A percentile compares a stretch with the other conserved stretches of the same genome.
Conservation (phyloP, 768 basidiomycete genomes). For the Dentipellis fragilis region DNA sequence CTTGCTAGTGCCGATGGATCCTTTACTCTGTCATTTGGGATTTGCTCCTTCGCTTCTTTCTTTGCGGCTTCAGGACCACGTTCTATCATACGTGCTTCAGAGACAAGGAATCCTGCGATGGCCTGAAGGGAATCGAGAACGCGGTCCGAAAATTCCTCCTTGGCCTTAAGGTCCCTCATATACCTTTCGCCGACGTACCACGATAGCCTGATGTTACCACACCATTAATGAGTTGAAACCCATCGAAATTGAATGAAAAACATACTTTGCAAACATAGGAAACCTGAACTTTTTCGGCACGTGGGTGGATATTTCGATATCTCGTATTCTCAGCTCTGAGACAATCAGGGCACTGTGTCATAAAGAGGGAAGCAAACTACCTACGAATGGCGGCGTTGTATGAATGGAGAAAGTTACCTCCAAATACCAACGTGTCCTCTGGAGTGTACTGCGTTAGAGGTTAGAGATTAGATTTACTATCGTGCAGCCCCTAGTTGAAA, state of each 20-base stretch:
- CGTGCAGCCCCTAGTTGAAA: too few relatives aligned
- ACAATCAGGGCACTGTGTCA: background rate
- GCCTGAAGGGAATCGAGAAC: conserved; percentile 62
- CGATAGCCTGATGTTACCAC: conserved; percentile 72
- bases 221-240: too few relatives aligned
- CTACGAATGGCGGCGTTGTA: conserved; percentile 80
- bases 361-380: conserved; percentile 19
- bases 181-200: conserved; percentile 88
- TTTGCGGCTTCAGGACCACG: conserved; percentile 58
- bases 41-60: conserved; percentile 71
- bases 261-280: conserved; percentile 17
- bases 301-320: conserved; percentile 87
- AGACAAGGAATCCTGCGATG: conserved; percentile 71
- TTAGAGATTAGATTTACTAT: too few relatives aligned
- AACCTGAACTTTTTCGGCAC: conserved; percentile 60
- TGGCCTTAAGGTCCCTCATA: conserved; percentile 57
- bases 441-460: conserved; percentile 88
- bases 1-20: conserved; percentile 74
- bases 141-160: conserved; percentile 42
- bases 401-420: conserved; percentile 95
- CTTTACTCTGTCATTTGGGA: conserved; percentile 73
- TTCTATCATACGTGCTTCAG: conserved; percentile 66
- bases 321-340: conserved; percentile 75
- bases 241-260: background rate
- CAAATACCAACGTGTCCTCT: conserved; percentile 86